These are phyloP conservation scores for Xylariales sp. DNA, from an alignment of 2,329 filamentous ascomycete genomes.

Conservation along the genomic window DNA sequence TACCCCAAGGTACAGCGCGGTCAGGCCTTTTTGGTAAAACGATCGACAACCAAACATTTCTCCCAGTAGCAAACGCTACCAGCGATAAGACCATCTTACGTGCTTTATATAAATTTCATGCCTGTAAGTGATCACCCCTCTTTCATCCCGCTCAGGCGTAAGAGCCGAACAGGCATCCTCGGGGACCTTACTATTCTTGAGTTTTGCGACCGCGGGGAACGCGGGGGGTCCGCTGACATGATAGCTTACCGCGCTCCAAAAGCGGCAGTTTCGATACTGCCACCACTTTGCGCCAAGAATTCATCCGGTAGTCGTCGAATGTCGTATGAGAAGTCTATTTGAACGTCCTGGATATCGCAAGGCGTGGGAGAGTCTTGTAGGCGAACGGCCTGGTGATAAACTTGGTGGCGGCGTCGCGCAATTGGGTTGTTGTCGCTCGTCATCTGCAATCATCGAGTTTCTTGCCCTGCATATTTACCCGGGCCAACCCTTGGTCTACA, in stretches of 20 bases:
- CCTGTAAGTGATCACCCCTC: constrained; percentile 21
- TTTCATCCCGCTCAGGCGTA: constrained; percentile 22
- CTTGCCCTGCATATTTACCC: constrained; percentile 29
- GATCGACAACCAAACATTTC: constrained; percentile 15
- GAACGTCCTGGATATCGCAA: constrained; percentile 15
- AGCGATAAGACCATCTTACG: background rate
- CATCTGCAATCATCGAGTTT: constrained; percentile 24
- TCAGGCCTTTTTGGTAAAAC: constrained; percentile 11
- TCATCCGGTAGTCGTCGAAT: constrained; percentile 16
- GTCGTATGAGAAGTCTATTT: constrained; percentile 17
- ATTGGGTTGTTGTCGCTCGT: constrained; percentile 26
- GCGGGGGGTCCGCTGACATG: constrained; percentile 28
- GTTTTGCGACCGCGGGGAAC: constrained; percentile 32
- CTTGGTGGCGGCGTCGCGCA: constrained; percentile 27
- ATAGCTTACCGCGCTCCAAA: constrained; percentile 15
- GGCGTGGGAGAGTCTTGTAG: constrained; percentile 11
- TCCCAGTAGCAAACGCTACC: background rate
- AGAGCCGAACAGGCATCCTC: constrained; percentile 28
- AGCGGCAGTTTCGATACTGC: constrained; percentile 30
- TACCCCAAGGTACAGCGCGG: background rate
- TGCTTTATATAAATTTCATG: constrained; percentile 22
- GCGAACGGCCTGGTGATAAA: background rate
- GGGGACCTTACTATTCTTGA: constrained; percentile 27
- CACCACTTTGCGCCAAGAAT: constrained; percentile 25
- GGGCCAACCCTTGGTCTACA: constrained; percentile 1